phyloP scores from a whole-genome alignment of 805 yeast genomes.

The Lipomyces lipofer region DNA sequence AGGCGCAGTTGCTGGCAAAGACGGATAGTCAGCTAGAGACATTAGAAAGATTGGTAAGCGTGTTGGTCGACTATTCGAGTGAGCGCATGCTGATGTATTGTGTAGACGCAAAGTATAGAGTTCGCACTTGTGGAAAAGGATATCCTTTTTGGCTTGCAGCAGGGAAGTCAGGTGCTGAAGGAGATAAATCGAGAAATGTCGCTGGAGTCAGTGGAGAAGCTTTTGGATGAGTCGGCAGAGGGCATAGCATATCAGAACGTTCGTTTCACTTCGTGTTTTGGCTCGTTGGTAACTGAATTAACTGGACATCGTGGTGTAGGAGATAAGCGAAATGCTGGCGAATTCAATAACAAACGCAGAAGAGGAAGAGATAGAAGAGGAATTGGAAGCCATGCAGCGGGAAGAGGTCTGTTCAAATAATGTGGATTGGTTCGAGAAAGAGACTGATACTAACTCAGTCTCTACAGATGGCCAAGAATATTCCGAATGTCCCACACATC shows the following conservation, averaged over 20 bases:
- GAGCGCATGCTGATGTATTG: not conserved
- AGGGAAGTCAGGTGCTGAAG: conserved; percentile 76
- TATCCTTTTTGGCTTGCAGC: conserved; percentile 73
- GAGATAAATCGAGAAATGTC: conserved; percentile 77
- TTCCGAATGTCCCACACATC: conserved; percentile 18
- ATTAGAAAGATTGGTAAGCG: conserved; percentile 72
- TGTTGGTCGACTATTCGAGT: conserved; percentile 30
- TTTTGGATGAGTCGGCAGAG: conserved; percentile 82
- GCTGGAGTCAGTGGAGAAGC: conserved; percentile 71
- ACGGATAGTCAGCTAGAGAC: conserved; percentile 78
- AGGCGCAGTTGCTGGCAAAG: conserved; percentile 65
- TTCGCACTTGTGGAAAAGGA: conserved; percentile 87
- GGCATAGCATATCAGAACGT: conserved; percentile 72
- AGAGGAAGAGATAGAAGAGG: conserved; percentile 40
- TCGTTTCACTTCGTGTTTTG: conserved; percentile 36
- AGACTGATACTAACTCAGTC: not conserved
- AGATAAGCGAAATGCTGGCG: conserved; percentile 43
- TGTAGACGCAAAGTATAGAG: conserved; percentile 54
- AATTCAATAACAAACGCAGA: conserved; percentile 42
- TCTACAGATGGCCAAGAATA: conserved; percentile 15
- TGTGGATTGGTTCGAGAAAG: conserved; percentile 31
- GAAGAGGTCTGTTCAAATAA: conserved; percentile 30
- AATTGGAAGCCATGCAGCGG: conserved; percentile 36
- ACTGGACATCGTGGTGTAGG: too few relatives aligned
- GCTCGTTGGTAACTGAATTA: too few relatives aligned